Conservation (phyloP, 176 grass and related monocot species). For the Rhynchospora tenuis region DNA sequence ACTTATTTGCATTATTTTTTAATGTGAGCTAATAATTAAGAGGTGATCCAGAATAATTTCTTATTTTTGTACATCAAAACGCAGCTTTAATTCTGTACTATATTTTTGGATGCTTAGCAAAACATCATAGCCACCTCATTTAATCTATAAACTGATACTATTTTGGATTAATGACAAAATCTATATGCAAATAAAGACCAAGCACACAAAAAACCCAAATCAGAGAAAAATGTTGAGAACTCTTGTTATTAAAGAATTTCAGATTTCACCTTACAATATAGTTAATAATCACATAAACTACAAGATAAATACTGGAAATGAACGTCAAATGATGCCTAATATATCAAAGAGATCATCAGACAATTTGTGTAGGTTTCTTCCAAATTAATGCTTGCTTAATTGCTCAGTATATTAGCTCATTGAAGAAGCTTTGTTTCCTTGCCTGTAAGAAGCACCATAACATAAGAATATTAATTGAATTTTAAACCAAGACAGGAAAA, state of each 20-base stretch:
- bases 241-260: neutral
- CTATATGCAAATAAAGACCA: neutral
- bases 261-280: neutral
- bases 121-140: too few species aligned
- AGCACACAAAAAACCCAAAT: neutral
- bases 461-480: neutral
- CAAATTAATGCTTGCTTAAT: neutral
- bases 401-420: conserved; percentile 21
- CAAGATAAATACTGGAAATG: neutral
- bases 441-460: conserved; percentile 36
- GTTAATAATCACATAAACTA: neutral
- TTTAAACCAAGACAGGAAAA: neutral
- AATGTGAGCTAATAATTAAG: too few species aligned
- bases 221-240: neutral
- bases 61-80: too few species aligned
- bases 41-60: too few species aligned
- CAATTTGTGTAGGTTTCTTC: neutral
- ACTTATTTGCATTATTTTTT: too few species aligned
- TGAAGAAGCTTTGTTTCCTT: conserved; percentile 55
- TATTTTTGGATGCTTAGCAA: too few species aligned
- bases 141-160: too few species aligned
- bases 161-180: too few species aligned
- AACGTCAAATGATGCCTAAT: neutral
- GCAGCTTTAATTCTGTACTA: too few species aligned
- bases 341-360: neutral